Conservation (phyloP, 768 basidiomycete species). For the Mycena indigotica region DNA sequence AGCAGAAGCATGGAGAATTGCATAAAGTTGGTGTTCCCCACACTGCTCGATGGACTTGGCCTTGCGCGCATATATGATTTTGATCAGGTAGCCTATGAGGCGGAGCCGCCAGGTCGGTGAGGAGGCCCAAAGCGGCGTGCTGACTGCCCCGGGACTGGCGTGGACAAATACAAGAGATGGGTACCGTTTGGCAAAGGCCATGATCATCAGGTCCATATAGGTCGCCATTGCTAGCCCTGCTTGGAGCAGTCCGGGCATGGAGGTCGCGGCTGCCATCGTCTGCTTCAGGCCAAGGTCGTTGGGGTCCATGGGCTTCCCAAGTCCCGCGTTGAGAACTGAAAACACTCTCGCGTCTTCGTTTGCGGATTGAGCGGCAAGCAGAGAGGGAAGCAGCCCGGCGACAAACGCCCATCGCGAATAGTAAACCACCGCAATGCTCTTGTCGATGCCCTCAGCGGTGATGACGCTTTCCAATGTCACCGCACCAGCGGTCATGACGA, state of each 20-base stretch:
- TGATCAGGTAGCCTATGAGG: neutral
- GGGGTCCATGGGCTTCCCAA: neutral
- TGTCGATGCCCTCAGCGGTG: neutral
- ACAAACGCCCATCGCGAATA: neutral
- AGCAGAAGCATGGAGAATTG: neutral
- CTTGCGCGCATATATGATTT: neutral
- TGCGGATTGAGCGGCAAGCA: neutral
- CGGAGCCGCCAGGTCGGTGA: neutral
- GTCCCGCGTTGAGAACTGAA: neutral
- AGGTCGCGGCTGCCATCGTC: neutral
- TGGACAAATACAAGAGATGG: neutral
- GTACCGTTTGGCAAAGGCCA: neutral
- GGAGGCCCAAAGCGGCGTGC: neutral
- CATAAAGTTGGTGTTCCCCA: constrained; percentile 1
- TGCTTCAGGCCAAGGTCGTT: neutral
- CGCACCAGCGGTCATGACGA: neutral
- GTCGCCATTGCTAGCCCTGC: neutral
- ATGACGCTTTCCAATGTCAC: neutral
- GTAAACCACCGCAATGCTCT: neutral
- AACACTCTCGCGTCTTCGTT: neutral
- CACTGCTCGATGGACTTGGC: neutral
- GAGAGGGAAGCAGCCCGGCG: neutral
- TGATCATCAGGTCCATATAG: neutral
- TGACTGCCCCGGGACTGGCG: neutral
- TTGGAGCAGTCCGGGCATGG: neutral